A percentile compares a stretch with the other conserved stretches of the same genome.
Evolutionary conservation across 1,284 basidiomycete species (phyloP).

Genomic region (Trichosporon sp.): DNA sequence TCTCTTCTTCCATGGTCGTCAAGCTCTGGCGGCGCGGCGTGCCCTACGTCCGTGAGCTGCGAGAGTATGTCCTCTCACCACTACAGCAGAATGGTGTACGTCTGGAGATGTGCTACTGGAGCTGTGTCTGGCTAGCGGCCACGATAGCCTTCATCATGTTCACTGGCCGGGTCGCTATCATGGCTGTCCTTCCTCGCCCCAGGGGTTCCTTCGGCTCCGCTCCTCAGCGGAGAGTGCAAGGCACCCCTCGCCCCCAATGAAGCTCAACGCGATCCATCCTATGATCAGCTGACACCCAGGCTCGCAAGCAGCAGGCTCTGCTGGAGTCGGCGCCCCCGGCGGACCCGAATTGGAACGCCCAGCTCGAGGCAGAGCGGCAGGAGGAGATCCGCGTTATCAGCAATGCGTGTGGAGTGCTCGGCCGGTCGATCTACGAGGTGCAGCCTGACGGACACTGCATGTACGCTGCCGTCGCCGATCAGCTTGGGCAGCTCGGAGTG

Average conservation of each 20-base stretch:
- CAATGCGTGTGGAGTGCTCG: conserved; percentile 61
- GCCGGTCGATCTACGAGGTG: conserved; percentile 71
- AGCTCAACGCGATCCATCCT: neutral
- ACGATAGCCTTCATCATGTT: neutral
- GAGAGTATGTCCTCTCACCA: neutral
- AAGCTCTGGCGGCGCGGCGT: neutral
- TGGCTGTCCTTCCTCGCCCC: neutral
- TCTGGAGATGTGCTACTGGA: neutral
- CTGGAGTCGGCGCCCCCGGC: conserved; percentile 57
- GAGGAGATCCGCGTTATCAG: conserved; percentile 68
- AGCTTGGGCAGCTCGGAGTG: conserved; percentile 46
- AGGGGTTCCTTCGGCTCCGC: neutral
- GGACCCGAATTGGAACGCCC: conserved; percentile 62
- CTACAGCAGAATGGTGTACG: neutral
- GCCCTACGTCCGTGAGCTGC: neutral
- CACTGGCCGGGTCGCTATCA: neutral
- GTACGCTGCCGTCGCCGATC: conserved; percentile 87
- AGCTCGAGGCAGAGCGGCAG: conserved; percentile 61
- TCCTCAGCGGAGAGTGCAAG: neutral
- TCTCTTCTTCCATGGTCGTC: neutral
- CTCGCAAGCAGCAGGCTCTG: conserved; percentile 66
- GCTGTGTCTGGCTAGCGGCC: neutral
- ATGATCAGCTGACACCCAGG: conserved; percentile 50
- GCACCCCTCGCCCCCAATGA: too few relatives aligned
- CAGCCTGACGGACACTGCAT: conserved; percentile 93